Base-by-base conservation (phyloP, 176 grass and related monocot genomes). In the Cocos nucifera region DNA sequence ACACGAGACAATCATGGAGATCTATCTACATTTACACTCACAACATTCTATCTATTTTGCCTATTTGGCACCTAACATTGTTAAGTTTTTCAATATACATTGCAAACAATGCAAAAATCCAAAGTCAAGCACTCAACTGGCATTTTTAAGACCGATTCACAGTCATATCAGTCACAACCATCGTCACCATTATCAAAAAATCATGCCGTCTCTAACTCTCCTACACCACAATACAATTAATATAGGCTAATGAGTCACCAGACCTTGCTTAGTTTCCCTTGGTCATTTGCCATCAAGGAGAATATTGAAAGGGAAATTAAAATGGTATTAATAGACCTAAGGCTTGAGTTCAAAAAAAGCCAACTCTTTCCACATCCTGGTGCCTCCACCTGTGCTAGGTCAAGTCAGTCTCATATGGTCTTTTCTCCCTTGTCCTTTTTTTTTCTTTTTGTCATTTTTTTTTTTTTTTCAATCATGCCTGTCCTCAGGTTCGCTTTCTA, bases 401-500 rank as follows among this genome's bases (percentile, higher is more conserved):
- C 9, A 44, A 44, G 35, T 44, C 35, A 44, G 35, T 12, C 9
- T 44, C 35, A 44, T 14, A 1, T 44, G 10, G 8, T 12, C 2
- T 44, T 44, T 14, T 6, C 32, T 35, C 6, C 32, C 32, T 9
- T 1, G 23, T 23, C 23, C 1, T 2, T 23, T 1, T 23, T 23
- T 23, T 23, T n/a, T n/a, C 22, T 22, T 22, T 22, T 22, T 22
- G 22, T 22, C 22, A 22, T 22, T 1, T 35, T 9, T 35, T 8
- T 35, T 35, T 2, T 21, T 19, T 56, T 56, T 18, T 20, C 9
- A 17, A 56, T 56, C 53, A 56, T 56, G 17, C 4, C 53, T 56
- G 54, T 23, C 54, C 54, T 56, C 54, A 21, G 54, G 54, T 56
- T 44, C 12, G 54, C 54, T 56, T 56, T 56, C 54, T 22, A 23